A percentile compares a stretch with the other conserved stretches of the same genome.
Evolutionary conservation across 257 asterid species (phyloP).

Genomic region (Ajuga chamaepitys): DNA sequence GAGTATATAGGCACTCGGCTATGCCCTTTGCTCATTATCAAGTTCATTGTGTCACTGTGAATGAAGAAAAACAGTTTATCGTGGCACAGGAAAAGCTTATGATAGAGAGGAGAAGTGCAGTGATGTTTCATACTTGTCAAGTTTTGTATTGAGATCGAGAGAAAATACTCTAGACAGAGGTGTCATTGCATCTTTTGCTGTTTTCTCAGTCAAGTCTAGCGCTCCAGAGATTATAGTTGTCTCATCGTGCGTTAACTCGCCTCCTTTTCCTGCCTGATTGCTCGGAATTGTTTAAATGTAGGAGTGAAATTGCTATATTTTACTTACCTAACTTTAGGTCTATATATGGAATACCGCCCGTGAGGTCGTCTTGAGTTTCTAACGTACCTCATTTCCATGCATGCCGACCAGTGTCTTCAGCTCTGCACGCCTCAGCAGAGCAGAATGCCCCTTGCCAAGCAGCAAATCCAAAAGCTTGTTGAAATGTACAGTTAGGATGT

Average conservation of each 20-base stretch:
- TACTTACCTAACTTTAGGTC: not conserved
- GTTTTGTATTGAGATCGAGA: constrained; percentile 52
- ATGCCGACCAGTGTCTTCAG: constrained; percentile 62
- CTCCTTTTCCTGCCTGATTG: constrained; percentile 77
- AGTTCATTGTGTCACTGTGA: constrained; percentile 41
- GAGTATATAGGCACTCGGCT: constrained; percentile 43
- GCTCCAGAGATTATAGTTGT: constrained; percentile 73
- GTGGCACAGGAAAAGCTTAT: not conserved
- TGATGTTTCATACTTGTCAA: constrained; percentile 41
- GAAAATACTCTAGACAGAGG: constrained; percentile 52
- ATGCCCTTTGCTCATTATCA: constrained; percentile 43
- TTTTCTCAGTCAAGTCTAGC: constrained; percentile 63
- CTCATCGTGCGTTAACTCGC: constrained; percentile 59
- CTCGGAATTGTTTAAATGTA: constrained; percentile 4
- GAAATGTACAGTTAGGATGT: not conserved
- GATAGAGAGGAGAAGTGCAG: not conserved
- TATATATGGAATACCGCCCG: not conserved
- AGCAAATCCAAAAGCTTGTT: constrained; percentile 56
- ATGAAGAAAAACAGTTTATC: constrained; percentile 2
- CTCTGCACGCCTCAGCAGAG: constrained; percentile 68
- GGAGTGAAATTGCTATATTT: not conserved
- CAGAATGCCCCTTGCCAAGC: constrained; percentile 57
- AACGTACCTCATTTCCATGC: constrained; percentile 67
- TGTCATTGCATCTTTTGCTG: constrained; percentile 76
- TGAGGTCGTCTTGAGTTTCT: not conserved